A percentile compares a stretch with the other conserved stretches of the same genome.
These are phyloP conservation scores for Podospora sp. DNA, from an alignment of 495 filamentous ascomycete species.

Conservation along the genomic window DNA sequence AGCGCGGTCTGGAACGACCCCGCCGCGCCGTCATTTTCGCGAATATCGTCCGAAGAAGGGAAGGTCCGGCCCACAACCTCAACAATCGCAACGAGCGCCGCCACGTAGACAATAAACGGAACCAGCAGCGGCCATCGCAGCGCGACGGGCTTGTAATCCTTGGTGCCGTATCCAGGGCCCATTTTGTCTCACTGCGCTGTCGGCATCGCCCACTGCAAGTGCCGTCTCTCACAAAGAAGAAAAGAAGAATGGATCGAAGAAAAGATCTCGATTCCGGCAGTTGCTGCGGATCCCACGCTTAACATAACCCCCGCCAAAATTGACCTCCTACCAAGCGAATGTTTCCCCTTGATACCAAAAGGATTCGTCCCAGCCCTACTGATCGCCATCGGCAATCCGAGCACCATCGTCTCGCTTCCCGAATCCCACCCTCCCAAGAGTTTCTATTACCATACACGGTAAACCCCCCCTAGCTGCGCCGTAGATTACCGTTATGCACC, in stretches of 20 bases:
- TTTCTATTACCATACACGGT: too few relatives aligned
- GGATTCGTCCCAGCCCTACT: neutral
- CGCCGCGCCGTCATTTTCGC: neutral
- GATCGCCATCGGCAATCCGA: constrained; percentile 7
- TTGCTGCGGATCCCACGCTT: too few relatives aligned
- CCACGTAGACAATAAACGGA: constrained; percentile 11
- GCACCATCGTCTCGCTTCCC: constrained; percentile 8
- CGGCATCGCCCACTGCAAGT: neutral
- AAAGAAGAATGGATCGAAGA: too few relatives aligned
- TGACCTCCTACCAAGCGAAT: too few relatives aligned
- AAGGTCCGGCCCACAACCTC: constrained; percentile 7
- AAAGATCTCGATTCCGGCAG: too few relatives aligned
- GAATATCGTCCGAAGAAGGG: neutral
- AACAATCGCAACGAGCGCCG: constrained; percentile 8
- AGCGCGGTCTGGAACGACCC: constrained; percentile 5
- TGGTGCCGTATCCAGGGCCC: neutral
- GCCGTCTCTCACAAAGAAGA: too few relatives aligned
- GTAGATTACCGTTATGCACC: constrained; percentile 10
- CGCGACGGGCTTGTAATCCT: constrained; percentile 7
- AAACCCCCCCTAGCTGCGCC: neutral
- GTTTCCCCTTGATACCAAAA: neutral
- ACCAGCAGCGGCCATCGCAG: constrained; percentile 14
- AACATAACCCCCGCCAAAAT: too few relatives aligned
- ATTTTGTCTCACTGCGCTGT: neutral
- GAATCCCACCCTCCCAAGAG: too few relatives aligned